Base-by-base conservation (phyloP, 2,329 filamentous ascomycete genomes). In the Fusarium udum region DNA sequence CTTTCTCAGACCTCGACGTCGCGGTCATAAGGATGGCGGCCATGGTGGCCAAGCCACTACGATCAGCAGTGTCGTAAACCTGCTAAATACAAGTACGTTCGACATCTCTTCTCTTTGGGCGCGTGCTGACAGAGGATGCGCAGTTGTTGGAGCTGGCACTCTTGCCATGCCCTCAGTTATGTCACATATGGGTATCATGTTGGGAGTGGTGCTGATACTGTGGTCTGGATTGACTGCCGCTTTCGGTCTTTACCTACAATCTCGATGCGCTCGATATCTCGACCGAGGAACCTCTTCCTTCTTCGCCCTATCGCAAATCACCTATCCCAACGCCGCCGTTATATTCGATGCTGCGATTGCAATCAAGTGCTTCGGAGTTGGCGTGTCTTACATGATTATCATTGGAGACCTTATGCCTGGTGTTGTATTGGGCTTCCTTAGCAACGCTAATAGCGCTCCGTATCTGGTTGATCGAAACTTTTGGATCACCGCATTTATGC, bases 351-450 rank as follows among this genome's bases (percentile, higher is more conserved):
- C 92, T 12, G 96, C 96, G 11, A 99, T 99, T 80, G 95, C 95
- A 18, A 91, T 99, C 79, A 99, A 99, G 82, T 99, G 96, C 83
- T 99, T 99, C 80, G 96, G 96, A 42, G 96, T 99, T 15, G 96
- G 93, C 28, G 94, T 98, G 67, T 98, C 95, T 77, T 99, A 99
- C 84, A 89, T 99, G 78, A 99, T 99, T 79, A 98, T 99, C 79
- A 98, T 99, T 76, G 96, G 96, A 57, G 96, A 99, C 81, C 85
- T 99, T 71, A 99, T 99, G 96, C 96, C 96, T 2, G 95, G 95
- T 43, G 96, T 99, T 15, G 91, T 96, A 31, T 85, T 90, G 69
- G 96, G 95, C 9, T 95, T 99, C 82, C 89, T 90, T 69, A 87
- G 89, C 53, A 88, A 89, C 26, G 89, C 87, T 24, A 87, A 89